phyloP scores from a whole-genome alignment of 345 rosid species.

The Sisymbrium irio region DNA sequence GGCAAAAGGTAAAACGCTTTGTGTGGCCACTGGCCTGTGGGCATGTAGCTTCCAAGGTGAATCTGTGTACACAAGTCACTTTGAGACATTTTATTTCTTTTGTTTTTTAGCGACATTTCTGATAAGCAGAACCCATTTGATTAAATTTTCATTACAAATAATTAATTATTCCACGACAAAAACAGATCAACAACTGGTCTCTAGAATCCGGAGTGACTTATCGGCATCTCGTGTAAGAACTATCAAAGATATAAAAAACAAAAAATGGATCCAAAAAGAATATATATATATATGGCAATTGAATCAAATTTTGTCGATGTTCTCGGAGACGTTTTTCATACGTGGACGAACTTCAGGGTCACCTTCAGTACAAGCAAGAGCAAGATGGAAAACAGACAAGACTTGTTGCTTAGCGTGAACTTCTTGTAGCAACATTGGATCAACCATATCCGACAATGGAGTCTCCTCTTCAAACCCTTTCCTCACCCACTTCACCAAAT shows the following conservation, averaged over 20 bases:
- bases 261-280: not conserved
- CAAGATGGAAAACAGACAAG: conserved; percentile 77
- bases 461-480: conserved; percentile 90
- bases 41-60: no score
- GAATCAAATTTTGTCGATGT: conserved; percentile 59
- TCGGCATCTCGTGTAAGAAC: conserved; percentile 15
- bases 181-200: not conserved
- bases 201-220: not conserved
- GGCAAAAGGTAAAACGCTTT: no score
- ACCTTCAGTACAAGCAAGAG: conserved; percentile 78
- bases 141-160: conserved; percentile 12
- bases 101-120: not conserved
- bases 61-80: not conserved
- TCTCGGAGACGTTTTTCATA: conserved; percentile 90
- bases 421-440: conserved; percentile 79
- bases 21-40: no score
- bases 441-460: conserved; percentile 89
- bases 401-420: conserved; percentile 93
- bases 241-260: not conserved
- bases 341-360: conserved; percentile 90
- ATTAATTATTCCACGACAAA: conserved; percentile 14
- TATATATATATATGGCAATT: conserved; percentile 7
- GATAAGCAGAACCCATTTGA: not conserved
- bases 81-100: not conserved
- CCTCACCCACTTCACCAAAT: conserved; percentile 86